These are phyloP conservation scores for Hymenoscyphus salicellus DNA, from an alignment of 2,329 filamentous ascomycete species.

Conservation along the genomic window DNA sequence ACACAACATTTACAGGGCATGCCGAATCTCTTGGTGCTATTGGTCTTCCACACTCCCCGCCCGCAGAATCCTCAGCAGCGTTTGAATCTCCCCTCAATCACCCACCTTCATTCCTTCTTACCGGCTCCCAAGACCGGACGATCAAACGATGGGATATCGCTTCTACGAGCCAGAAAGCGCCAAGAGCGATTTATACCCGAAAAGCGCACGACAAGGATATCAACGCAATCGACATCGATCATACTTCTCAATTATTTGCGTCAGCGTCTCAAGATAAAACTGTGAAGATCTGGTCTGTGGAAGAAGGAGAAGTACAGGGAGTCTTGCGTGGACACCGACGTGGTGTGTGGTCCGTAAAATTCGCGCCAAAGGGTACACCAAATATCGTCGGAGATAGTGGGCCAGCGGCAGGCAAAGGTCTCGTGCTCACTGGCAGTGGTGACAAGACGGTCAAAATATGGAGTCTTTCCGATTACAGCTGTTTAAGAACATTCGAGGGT, in stretches of 20 bases:
- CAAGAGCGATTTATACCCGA: slow-evolving; percentile 75
- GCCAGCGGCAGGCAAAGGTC: slow-evolving; percentile 71
- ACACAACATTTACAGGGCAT: slow-evolving; percentile 82
- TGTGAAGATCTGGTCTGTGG: slow-evolving; percentile 92
- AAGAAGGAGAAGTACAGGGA: slow-evolving; percentile 86
- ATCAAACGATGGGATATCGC: slow-evolving; percentile 90
- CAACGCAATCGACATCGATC: slow-evolving; percentile 84
- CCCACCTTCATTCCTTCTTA: slow-evolving; percentile 80
- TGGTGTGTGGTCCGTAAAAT: slow-evolving; percentile 93
- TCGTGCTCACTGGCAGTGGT: slow-evolving; percentile 85
- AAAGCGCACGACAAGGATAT: slow-evolving; percentile 99
- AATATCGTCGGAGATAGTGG: slow-evolving; percentile 69
- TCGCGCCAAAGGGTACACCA: slow-evolving; percentile 76
- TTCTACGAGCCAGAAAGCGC: slow-evolving; percentile 51
- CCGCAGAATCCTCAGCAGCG: slow-evolving; percentile 66
- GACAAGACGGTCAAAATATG: slow-evolving; percentile 96
- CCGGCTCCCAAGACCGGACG: slow-evolving; percentile 92
- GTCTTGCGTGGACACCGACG: slow-evolving; percentile 89
- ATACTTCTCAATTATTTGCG: slow-evolving; percentile 75
- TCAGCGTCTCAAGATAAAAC: slow-evolving; percentile 96
- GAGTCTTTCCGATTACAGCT: slow-evolving; percentile 89
- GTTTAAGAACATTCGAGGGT: slow-evolving; percentile 89
- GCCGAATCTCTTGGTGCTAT: slow-evolving; percentile 92
- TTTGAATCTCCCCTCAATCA: slow-evolving; percentile 71
- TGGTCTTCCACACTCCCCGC: slow-evolving; percentile 69